Percentiles rank a stretch among this genome's conserved stretches.
Evolutionary conservation across 495 filamentous ascomycete species (phyloP).

Genomic region (Glutinoglossum americanum): DNA sequence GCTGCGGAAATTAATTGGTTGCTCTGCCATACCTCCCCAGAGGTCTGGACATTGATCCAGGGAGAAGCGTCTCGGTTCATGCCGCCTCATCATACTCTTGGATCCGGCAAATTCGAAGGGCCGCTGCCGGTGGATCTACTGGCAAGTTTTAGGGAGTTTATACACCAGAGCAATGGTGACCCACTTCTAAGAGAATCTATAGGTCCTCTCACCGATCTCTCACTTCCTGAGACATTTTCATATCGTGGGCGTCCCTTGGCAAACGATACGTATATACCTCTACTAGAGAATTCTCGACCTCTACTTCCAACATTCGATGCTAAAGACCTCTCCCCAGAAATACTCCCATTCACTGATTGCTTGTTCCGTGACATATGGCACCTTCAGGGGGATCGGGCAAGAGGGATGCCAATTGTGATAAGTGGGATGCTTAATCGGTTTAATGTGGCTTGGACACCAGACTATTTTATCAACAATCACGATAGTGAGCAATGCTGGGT

Average conservation of each 20-base stretch:
- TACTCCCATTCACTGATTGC: background rate
- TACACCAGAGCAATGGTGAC: background rate
- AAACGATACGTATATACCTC: background rate
- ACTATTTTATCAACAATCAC: slow-evolving; percentile 12
- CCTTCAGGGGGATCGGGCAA: background rate
- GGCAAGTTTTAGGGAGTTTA: background rate
- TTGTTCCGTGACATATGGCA: slow-evolving; percentile 1
- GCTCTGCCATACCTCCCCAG: background rate
- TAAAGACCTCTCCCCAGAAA: background rate
- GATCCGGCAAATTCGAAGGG: background rate
- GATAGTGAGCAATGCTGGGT: slow-evolving; percentile 10
- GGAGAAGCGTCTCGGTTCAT: background rate
- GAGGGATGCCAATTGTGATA: slow-evolving; percentile 12
- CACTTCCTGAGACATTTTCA: background rate
- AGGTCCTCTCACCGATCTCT: background rate
- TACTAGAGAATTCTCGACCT: background rate
- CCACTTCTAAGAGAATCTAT: background rate
- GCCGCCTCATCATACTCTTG: background rate
- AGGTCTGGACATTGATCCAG: background rate
- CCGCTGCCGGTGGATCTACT: background rate
- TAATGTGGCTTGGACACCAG: slow-evolving; percentile 12
- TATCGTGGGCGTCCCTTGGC: background rate
- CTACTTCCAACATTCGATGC: background rate
- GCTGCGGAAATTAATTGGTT: slow-evolving; percentile 2
- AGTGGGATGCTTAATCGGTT: slow-evolving; percentile 11